Percentiles rank a stretch among this genome's conserved stretches.
Evolutionary conservation across 2,329 filamentous ascomycete species (phyloP).

Genomic region (Ophiosphaerella korrae): DNA sequence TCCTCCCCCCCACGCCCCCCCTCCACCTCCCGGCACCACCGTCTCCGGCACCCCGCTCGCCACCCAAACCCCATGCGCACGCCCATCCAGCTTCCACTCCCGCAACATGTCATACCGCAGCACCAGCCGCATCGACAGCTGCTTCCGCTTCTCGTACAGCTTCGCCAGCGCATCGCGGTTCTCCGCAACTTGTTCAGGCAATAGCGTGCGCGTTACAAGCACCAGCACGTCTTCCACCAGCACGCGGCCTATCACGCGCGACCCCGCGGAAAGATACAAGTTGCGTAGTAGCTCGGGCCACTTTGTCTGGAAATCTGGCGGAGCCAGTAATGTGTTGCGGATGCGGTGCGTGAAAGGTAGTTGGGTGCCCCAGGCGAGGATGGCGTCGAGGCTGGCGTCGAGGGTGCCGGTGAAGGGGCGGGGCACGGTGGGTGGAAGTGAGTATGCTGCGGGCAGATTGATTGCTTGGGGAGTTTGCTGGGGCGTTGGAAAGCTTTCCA

Average conservation of each 20-base stretch:
- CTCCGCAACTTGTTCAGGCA: constrained; percentile 33
- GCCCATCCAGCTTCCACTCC: constrained; percentile 20
- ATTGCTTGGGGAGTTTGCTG: not conserved
- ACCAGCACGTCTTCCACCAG: constrained; percentile 29
- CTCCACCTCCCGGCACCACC: not conserved
- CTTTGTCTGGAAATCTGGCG: constrained; percentile 5
- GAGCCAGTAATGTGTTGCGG: constrained; percentile 2
- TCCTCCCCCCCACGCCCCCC: not conserved
- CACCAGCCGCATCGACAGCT: constrained; percentile 19
- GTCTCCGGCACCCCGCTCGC: constrained; percentile 3
- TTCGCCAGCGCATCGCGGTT: constrained; percentile 24
- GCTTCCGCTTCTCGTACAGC: constrained; percentile 27
- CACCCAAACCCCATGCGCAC: constrained; percentile 12
- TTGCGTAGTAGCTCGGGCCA: constrained; percentile 14
- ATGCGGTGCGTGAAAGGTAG: not conserved
- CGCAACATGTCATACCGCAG: constrained; percentile 38
- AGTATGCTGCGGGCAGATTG: constrained; percentile 16
- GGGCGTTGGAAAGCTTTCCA: no score
- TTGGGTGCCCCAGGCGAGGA: constrained; percentile 16
- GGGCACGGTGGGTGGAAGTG: constrained; percentile 25
- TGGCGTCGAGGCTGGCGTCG: constrained; percentile 26
- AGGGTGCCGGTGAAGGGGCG: constrained; percentile 30
- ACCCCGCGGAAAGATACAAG: not conserved
- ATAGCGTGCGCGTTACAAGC: constrained; percentile 27
- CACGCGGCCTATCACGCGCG: not conserved